phyloP scores from a whole-genome alignment of 1,284 basidiomycete genomes.

The Tilletia indica region DNA sequence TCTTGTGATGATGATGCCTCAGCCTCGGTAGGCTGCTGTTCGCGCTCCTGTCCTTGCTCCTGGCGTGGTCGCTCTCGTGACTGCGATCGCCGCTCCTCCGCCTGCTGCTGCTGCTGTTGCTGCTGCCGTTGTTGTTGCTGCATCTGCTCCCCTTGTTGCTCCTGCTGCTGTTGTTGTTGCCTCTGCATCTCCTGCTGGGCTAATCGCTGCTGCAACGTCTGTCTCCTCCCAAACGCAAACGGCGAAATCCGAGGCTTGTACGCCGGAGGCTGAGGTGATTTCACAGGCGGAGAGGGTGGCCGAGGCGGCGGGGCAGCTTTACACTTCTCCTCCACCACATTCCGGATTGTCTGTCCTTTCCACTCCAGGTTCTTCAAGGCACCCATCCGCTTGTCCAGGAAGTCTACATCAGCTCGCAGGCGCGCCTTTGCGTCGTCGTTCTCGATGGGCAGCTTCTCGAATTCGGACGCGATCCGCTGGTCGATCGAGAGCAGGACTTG shows the following conservation, averaged over 20 bases:
- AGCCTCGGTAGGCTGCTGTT: background rate
- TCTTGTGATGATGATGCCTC: background rate
- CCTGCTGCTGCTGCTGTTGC: background rate
- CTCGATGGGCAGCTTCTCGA: conserved; percentile 37
- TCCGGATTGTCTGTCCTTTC: conserved; percentile 25
- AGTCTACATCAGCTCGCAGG: conserved; percentile 36
- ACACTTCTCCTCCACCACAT: conserved; percentile 15
- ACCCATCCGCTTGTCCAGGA: conserved; percentile 39
- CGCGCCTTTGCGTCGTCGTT: conserved; percentile 30
- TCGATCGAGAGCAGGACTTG: conserved; percentile 46
- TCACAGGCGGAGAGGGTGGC: background rate
- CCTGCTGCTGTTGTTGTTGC: conserved; percentile 8
- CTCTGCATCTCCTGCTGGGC: conserved; percentile 3
- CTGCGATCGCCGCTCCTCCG: background rate
- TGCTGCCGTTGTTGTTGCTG: conserved; percentile 6
- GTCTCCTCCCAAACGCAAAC: conserved; percentile 16
- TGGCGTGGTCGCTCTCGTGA: background rate
- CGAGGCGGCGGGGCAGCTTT: conserved; percentile 1
- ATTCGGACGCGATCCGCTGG: conserved; percentile 36
- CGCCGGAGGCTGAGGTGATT: conserved; percentile 3
- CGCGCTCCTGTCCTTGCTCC: background rate
- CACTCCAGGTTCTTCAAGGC: conserved; percentile 41
- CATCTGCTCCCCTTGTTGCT: background rate
- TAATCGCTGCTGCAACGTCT: conserved; percentile 4
- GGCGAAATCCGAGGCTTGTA: conserved; percentile 19